Conservation (phyloP, 2,329 filamentous ascomycete genomes). For the Neopestalotiopsis clavispora region DNA sequence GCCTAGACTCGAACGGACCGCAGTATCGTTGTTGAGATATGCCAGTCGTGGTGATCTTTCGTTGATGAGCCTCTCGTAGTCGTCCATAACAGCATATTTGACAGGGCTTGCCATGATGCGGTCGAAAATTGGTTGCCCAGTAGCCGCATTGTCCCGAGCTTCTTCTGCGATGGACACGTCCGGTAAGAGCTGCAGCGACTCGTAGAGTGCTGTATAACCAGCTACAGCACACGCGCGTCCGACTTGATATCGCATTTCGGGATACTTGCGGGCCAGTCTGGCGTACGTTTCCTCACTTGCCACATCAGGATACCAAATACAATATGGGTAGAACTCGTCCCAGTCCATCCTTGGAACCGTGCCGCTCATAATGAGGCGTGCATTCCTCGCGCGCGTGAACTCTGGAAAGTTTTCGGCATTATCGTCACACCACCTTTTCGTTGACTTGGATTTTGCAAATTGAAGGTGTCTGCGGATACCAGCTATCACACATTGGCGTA, state of each 20-base stretch:
- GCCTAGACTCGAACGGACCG: not conserved
- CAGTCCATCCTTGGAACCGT: too few relatives aligned
- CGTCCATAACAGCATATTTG: not conserved
- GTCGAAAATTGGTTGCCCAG: not conserved
- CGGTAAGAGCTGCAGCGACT: constrained; percentile 1
- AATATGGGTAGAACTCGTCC: too few relatives aligned
- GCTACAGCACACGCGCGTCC: not conserved
- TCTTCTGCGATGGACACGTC: constrained; percentile 7
- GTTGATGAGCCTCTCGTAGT: not conserved
- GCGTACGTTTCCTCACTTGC: too few relatives aligned
- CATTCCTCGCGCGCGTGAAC: too few relatives aligned
- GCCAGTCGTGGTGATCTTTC: not conserved
- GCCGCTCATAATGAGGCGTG: too few relatives aligned
- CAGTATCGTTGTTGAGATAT: not conserved
- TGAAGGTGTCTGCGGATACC: too few relatives aligned
- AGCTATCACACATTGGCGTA: too few relatives aligned
- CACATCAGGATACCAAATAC: too few relatives aligned
- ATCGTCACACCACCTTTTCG: too few relatives aligned
- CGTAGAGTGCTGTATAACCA: not conserved
- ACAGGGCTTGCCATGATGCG: not conserved
- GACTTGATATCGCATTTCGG: too few relatives aligned
- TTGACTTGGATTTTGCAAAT: too few relatives aligned
- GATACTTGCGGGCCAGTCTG: too few relatives aligned
- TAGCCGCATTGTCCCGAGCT: not conserved
- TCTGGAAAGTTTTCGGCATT: not conserved